phyloP scores from a whole-genome alignment of 1,139 yeast species.

The Taiozyma sp. region DNA sequence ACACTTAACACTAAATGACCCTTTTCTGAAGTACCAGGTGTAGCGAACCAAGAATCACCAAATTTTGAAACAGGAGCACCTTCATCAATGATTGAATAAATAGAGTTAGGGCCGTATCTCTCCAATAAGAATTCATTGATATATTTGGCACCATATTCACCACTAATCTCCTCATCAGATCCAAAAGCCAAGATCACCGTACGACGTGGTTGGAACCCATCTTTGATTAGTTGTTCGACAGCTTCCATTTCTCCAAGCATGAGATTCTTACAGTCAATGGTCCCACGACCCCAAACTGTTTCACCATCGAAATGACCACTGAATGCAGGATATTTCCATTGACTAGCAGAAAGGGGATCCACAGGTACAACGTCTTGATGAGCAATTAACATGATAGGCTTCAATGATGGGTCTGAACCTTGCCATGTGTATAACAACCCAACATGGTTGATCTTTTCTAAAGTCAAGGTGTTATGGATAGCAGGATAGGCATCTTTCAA shows the following conservation, averaged over 20 bases:
- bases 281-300: conserved; percentile 59
- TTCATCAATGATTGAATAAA: conserved; percentile 64
- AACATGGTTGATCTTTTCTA: conserved; percentile 49
- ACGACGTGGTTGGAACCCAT: conserved; percentile 49
- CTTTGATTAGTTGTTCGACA: conserved; percentile 43
- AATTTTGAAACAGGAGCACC: conserved; percentile 33
- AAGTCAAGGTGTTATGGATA: conserved; percentile 39
- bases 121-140: conserved; percentile 40
- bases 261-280: conserved; percentile 57
- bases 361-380: conserved; percentile 85
- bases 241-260: conserved; percentile 55
- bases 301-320: conserved; percentile 62
- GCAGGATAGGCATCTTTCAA: conserved; percentile 52
- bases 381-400: conserved; percentile 67
- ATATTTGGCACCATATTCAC: conserved; percentile 49
- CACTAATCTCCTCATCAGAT: conserved; percentile 66
- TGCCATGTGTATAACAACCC: conserved; percentile 66
- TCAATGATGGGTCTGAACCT: conserved; percentile 48
- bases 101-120: conserved; percentile 50
- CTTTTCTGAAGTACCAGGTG: conserved; percentile 64
- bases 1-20: conserved; percentile 53
- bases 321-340: conserved; percentile 70
- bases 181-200: conserved; percentile 60
- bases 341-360: conserved; percentile 44
- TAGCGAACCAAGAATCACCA: conserved; percentile 45